A percentile compares a stretch with the other conserved stretches of the same genome.
These are phyloP conservation scores for Schizosaccharomyces japonicus DNA, from an alignment of 805 yeast species.

Conservation along the genomic window DNA sequence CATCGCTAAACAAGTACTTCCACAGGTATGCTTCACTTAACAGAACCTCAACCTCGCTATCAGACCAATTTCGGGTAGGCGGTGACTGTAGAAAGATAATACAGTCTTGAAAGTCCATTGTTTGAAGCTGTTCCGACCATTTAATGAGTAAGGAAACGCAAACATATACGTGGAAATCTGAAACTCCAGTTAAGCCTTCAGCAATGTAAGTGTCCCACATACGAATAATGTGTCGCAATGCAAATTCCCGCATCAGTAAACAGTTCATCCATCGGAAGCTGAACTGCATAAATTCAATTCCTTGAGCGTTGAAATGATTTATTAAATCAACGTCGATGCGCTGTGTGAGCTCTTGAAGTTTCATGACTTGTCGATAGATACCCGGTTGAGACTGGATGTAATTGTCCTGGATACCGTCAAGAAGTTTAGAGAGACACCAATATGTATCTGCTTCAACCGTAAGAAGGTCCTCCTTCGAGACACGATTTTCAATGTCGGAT, in stretches of 20 bases:
- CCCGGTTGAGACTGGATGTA: slow-evolving; percentile 97
- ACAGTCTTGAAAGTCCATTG: slow-evolving; percentile 84
- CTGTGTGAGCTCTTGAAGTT: slow-evolving; percentile 47
- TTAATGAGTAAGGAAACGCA: slow-evolving; percentile 88
- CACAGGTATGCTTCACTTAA: slow-evolving; percentile 89
- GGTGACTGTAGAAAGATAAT: slow-evolving; percentile 75
- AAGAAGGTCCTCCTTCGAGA: slow-evolving; percentile 34
- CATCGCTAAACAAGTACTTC: slow-evolving; percentile 80
- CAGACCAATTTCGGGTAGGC: slow-evolving; percentile 69
- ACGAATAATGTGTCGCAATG: slow-evolving; percentile 51
- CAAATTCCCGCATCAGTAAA: slow-evolving; percentile 76
- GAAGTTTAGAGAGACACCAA: slow-evolving; percentile 79
- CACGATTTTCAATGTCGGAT: background rate
- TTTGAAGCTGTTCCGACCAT: slow-evolving; percentile 54
- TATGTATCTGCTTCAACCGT: slow-evolving; percentile 84
- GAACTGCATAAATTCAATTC: slow-evolving; percentile 80
- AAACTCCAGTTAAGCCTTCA: slow-evolving; percentile 45
- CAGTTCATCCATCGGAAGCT: slow-evolving; percentile 98
- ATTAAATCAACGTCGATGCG: slow-evolving; percentile 56
- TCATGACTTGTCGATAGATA: slow-evolving; percentile 69
- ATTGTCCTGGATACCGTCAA: slow-evolving; percentile 89
- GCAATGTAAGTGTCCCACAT: slow-evolving; percentile 90
- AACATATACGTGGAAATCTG: slow-evolving; percentile 82
- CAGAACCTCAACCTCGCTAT: slow-evolving; percentile 72
- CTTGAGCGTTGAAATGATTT: slow-evolving; percentile 52